A percentile compares a stretch with the other conserved stretches of the same genome.
Evolutionary conservation across 352 stramenopile species (phyloP).

Genomic region (Phytophthora hibernalis): DNA sequence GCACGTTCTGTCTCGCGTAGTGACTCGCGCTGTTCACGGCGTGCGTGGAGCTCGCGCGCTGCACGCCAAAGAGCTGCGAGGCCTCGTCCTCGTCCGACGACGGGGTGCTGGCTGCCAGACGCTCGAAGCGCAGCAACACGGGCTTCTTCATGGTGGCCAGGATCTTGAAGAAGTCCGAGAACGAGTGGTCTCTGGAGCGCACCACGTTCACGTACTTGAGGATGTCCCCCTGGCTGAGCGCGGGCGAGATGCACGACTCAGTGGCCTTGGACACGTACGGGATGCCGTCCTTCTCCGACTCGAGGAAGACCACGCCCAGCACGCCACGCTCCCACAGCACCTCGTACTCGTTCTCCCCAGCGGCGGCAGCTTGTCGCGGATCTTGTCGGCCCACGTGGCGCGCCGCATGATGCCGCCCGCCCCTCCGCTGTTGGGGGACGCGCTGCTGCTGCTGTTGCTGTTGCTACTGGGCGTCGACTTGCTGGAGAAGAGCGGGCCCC

Average conservation of each 20-base stretch:
- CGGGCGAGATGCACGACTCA: conserved; percentile 83
- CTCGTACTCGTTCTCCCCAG: conserved; percentile 88
- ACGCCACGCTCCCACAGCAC: conserved; percentile 89
- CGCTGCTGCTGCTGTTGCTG: conserved; percentile 18
- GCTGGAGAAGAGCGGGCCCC: conserved; percentile 50
- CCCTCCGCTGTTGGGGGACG: conserved; percentile 20
- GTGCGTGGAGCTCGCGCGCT: conserved; percentile 56
- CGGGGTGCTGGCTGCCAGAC: conserved; percentile 51
- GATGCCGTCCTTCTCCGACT: conserved; percentile 87
- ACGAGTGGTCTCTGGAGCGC: conserved; percentile 87
- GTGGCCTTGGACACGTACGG: conserved; percentile 89
- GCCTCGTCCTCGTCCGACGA: conserved; percentile 58
- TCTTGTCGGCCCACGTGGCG: conserved; percentile 79
- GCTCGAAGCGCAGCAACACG: conserved; percentile 85
- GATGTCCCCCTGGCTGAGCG: conserved; percentile 74
- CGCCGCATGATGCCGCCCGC: conserved; percentile 36
- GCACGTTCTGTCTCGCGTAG: conserved; percentile 38
- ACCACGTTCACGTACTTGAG: conserved; percentile 89
- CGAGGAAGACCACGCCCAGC: conserved; percentile 88
- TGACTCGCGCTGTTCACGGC: conserved; percentile 40
- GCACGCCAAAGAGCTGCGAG: conserved; percentile 47
- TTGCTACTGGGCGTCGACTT: conserved; percentile 22
- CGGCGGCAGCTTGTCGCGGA: conserved; percentile 78
- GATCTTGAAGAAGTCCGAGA: conserved; percentile 92
- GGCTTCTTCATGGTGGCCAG: conserved; percentile 91